Conservation (phyloP, 169 alveolate species). For the Plasmodium knowlesi region DNA sequence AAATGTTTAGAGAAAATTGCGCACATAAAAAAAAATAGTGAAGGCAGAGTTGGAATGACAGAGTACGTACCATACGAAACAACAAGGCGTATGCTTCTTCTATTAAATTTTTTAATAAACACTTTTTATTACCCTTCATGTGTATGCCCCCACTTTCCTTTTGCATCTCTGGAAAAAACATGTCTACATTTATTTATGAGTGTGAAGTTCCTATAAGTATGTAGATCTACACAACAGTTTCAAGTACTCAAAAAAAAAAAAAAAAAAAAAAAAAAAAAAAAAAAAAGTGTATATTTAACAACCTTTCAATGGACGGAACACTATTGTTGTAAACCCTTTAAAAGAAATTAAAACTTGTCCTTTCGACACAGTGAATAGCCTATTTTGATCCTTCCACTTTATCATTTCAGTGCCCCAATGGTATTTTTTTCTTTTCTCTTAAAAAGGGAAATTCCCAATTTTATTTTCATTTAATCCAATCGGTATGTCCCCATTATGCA, state of each 20-base stretch:
- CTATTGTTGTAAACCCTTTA: background rate
- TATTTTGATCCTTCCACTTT: background rate
- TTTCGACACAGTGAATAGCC: background rate
- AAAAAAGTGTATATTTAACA: background rate
- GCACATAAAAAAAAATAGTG: background rate
- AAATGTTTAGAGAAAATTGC: background rate
- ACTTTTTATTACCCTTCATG: background rate
- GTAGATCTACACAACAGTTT: background rate
- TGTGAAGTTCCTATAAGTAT: background rate
- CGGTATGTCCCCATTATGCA: background rate
- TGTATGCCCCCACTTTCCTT: background rate
- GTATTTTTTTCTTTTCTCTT: background rate
- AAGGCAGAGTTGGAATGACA: background rate
- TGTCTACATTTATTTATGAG: background rate
- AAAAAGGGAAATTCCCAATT: background rate
- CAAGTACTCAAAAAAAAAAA: background rate
- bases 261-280: constrained; percentile 7
- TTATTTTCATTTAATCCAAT: background rate
- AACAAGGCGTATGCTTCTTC: background rate
- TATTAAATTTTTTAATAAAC: background rate
- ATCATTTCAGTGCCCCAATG: background rate
- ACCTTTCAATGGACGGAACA: background rate
- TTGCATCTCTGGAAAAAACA: background rate
- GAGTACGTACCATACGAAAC: background rate
- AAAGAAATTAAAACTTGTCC: background rate